Evolutionary conservation across 2,329 filamentous ascomycete genomes (phyloP).

Genomic region (Thermoascus crustaceus): DNA sequence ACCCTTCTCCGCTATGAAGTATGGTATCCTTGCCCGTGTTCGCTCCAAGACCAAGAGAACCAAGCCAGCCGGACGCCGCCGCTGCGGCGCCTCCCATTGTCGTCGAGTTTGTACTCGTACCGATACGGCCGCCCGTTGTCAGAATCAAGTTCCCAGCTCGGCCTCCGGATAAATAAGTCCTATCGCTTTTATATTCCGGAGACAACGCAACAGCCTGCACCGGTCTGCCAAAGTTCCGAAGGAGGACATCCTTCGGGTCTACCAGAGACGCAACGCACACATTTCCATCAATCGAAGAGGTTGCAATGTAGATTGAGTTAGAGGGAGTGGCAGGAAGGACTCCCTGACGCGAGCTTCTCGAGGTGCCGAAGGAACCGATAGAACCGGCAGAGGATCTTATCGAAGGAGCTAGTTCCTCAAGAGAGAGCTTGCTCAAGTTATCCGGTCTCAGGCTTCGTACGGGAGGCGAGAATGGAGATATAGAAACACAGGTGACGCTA

Average conservation of each 20-base stretch:
- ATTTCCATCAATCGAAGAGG: constrained; percentile 90
- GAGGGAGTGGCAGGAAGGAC: constrained; percentile 64
- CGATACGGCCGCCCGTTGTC: constrained; percentile 70
- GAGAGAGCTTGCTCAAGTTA: constrained; percentile 21
- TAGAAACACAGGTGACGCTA: constrained; percentile 79
- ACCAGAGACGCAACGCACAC: constrained; percentile 84
- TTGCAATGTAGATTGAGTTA: constrained; percentile 88
- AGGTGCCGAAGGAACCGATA: constrained; percentile 23
- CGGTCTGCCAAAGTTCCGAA: constrained; percentile 88
- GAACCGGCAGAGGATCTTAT: constrained; percentile 20
- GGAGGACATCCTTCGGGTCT: constrained; percentile 79
- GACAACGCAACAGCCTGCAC: constrained; percentile 90
- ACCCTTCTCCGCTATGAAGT: constrained; percentile 84
- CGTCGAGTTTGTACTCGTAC: constrained; percentile 73
- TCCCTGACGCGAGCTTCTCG: constrained; percentile 15
- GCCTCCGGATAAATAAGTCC: constrained; percentile 83
- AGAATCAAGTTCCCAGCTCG: constrained; percentile 79
- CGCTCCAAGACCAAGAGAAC: constrained; percentile 70
- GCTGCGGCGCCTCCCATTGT: constrained; percentile 68
- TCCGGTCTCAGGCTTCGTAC: constrained; percentile 36
- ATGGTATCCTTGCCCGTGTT: constrained; percentile 78
- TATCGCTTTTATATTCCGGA: constrained; percentile 84
- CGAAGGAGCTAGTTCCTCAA: constrained; percentile 20
- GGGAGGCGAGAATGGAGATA: constrained; percentile 74
- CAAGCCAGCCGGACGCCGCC: constrained; percentile 82